Evolutionary conservation across 331 rosid species (phyloP).

Genomic region (Telfairia occidentalis): DNA sequence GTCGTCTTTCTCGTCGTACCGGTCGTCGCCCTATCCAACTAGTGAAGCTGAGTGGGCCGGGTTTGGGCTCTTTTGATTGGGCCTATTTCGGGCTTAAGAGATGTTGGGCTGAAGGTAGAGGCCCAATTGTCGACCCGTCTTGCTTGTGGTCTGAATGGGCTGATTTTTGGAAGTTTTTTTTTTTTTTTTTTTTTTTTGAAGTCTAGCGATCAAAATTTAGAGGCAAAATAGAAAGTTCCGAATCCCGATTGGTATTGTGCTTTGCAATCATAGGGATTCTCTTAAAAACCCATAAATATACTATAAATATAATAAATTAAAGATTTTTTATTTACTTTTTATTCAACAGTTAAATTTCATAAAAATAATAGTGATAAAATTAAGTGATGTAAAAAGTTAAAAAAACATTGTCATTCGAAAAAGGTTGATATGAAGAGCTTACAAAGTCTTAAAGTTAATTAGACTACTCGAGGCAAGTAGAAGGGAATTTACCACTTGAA

Average conservation of each 20-base stretch:
- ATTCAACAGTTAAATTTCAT: background rate
- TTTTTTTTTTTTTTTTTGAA: conserved; percentile 29
- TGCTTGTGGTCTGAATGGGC: conserved; percentile 57
- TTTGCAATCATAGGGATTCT: conserved; percentile 1
- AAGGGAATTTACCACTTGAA: no score
- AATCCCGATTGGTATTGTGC: conserved; percentile 3
- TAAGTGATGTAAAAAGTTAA: no score
- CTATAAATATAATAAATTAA: background rate
- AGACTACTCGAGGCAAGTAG: no score
- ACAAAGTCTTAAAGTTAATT: no score
- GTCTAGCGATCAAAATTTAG: background rate
- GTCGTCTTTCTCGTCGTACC: conserved; percentile 35
- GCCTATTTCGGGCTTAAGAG: background rate
- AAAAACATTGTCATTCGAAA: no score
- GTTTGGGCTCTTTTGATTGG: conserved; percentile 54
- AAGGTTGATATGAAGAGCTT: no score
- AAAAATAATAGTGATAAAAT: background rate
- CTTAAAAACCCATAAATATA: background rate
- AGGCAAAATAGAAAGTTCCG: background rate
- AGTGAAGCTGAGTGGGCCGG: conserved; percentile 78
- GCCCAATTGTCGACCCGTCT: conserved; percentile 39
- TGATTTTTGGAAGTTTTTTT: conserved; percentile 54
- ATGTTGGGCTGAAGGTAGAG: background rate
- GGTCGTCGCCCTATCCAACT: conserved; percentile 47
- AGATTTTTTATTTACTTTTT: background rate